Conservation (phyloP, 306 rosid species). For the Glycyrrhiza uralensis region DNA sequence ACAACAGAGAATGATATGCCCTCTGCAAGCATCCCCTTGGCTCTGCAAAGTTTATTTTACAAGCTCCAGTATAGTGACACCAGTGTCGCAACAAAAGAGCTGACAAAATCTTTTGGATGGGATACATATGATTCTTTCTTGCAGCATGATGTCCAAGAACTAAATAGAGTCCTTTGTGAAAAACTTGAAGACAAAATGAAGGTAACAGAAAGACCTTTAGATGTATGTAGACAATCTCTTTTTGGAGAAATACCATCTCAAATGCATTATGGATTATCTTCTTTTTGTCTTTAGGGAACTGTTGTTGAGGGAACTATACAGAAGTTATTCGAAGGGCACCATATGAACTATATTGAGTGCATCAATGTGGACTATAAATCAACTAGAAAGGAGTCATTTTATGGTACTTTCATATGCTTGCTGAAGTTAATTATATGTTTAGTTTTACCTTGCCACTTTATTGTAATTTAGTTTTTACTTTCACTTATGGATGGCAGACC, state of each 20-base stretch:
- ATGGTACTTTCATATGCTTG: constrained; percentile 52
- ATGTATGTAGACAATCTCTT: constrained; percentile 17
- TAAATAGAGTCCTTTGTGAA: constrained; percentile 80
- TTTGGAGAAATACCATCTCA: constrained; percentile 4
- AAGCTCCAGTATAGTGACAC: constrained; percentile 87
- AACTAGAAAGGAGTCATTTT: constrained; percentile 96
- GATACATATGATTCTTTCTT: constrained; percentile 90
- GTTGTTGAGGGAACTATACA: constrained; percentile 99
- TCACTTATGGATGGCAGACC: constrained; percentile 54
- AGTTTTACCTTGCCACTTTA: constrained; percentile 15
- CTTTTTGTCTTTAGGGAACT: constrained; percentile 63
- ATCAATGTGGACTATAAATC: constrained; percentile 98
- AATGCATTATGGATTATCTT: constrained; percentile 8
- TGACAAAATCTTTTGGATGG: constrained; percentile 94
- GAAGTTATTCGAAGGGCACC: constrained; percentile 97
- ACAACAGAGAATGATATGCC: constrained; percentile 93
- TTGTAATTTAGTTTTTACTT: constrained; percentile 23
- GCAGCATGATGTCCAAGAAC: constrained; percentile 96
- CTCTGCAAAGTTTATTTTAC: constrained; percentile 82
- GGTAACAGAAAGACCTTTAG: constrained; percentile 34
- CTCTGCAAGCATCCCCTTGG: constrained; percentile 84
- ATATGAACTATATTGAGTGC: constrained; percentile 98
- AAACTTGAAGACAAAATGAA: constrained; percentile 95
- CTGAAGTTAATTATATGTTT: constrained; percentile 10
- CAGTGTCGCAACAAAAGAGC: constrained; percentile 88